These are phyloP conservation scores for Rhodocollybia butyracea DNA, from an alignment of 768 basidiomycete species.

Conservation along the genomic window DNA sequence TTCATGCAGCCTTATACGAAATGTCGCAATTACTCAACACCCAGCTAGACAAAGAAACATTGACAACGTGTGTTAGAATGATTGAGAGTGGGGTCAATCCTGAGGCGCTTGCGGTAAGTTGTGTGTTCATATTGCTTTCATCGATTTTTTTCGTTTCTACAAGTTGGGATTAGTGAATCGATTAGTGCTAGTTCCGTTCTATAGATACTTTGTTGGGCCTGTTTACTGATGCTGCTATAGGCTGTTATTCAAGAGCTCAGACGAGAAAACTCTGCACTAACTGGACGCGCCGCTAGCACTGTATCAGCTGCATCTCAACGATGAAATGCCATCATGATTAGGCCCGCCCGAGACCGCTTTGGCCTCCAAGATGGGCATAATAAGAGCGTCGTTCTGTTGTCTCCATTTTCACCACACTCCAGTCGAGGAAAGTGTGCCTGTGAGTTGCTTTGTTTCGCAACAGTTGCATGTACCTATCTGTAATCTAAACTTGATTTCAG, in stretches of 20 bases:
- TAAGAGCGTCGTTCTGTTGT: too few species aligned
- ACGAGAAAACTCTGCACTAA: constrained; percentile 54
- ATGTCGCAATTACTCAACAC: constrained; percentile 89
- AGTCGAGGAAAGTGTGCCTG: too few species aligned
- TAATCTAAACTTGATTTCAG: too few species aligned
- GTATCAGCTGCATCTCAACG: constrained; percentile 13
- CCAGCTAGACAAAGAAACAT: constrained; percentile 82
- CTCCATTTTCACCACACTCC: too few species aligned
- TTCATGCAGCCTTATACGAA: constrained; percentile 67
- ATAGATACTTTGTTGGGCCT: background rate
- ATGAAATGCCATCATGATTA: background rate
- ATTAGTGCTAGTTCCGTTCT: background rate
- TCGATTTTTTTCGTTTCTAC: too few species aligned
- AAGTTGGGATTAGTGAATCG: too few species aligned
- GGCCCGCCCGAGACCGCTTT: too few species aligned
- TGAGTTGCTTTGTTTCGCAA: too few species aligned
- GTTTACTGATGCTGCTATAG: constrained; percentile 32
- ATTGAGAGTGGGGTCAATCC: constrained; percentile 93
- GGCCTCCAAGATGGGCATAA: too few species aligned
- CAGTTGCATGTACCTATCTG: too few species aligned
- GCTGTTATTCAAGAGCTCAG: constrained; percentile 84
- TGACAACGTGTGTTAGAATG: constrained; percentile 90
- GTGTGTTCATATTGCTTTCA: too few species aligned
- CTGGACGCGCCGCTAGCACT: too few species aligned
- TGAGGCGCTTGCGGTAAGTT: constrained; percentile 81